These are phyloP conservation scores for Neurospora sp. DNA, from an alignment of 2,329 filamentous ascomycete species.

Conservation along the genomic window DNA sequence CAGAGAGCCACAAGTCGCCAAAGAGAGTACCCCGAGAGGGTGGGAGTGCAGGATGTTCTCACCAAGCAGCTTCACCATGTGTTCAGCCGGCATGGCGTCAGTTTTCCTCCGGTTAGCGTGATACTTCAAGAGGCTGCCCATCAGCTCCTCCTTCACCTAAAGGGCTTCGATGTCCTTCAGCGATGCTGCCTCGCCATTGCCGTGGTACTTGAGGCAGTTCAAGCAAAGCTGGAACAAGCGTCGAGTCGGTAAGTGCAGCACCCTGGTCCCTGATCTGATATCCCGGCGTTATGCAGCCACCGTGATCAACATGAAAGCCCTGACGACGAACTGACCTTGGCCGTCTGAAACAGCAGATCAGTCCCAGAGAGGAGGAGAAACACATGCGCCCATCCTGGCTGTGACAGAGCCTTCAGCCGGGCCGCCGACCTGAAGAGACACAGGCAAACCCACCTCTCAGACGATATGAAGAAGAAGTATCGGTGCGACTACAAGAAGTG, in stretches of 20 bases:
- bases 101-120: neutral
- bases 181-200: constrained; percentile 9
- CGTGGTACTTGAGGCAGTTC: constrained; percentile 1
- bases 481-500: constrained; percentile 44
- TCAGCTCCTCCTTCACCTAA: constrained; percentile 9
- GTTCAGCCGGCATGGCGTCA: constrained; percentile 1
- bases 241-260: neutral
- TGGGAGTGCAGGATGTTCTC: constrained; percentile 11
- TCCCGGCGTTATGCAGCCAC: neutral
- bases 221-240: neutral
- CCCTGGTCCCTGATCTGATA: neutral
- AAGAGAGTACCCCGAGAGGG: constrained; percentile 1
- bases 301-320: neutral
- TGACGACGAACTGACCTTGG: neutral
- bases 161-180: constrained; percentile 5
- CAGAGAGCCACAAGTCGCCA: constrained; percentile 14
- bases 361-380: constrained; percentile 14
- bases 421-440: constrained; percentile 46
- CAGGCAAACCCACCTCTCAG: constrained; percentile 35
- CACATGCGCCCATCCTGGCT: constrained; percentile 30
- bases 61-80: constrained; percentile 1
- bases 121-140: constrained; percentile 13
- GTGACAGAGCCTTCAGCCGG: constrained; percentile 38
- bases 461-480: constrained; percentile 31
- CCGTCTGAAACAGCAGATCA: neutral